A percentile compares a stretch with the other conserved stretches of the same genome.
These are phyloP conservation scores for Cercospora canescens DNA, from an alignment of 2,329 filamentous ascomycete genomes.

Conservation along the genomic window DNA sequence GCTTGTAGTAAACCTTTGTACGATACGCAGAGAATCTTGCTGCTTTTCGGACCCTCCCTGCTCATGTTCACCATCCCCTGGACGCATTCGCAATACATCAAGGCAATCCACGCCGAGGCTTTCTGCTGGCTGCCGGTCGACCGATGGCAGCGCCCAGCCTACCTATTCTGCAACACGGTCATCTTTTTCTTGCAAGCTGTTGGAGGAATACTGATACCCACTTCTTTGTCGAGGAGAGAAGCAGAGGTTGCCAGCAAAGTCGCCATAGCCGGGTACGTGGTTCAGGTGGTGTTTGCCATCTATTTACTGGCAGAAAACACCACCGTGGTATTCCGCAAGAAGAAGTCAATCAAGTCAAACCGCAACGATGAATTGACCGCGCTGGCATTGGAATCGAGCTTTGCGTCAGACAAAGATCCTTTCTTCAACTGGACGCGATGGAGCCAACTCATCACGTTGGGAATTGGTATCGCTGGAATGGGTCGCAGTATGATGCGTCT, in stretches of 20 bases:
- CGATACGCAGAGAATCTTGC: slow-evolving; percentile 6
- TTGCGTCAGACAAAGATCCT: not conserved
- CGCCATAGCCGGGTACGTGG: slow-evolving; percentile 9
- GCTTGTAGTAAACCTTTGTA: slow-evolving; percentile 6
- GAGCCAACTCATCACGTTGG: slow-evolving; percentile 15
- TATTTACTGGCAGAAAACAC: slow-evolving; percentile 14
- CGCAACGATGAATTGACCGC: not conserved
- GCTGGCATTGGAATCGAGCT: not conserved
- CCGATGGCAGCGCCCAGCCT: not conserved
- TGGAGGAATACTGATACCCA: not conserved
- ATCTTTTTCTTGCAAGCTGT: slow-evolving; percentile 2
- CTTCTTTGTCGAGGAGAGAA: not conserved
- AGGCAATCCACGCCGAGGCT: not conserved
- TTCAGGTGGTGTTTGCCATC: slow-evolving; percentile 12
- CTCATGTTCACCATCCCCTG: slow-evolving; percentile 14
- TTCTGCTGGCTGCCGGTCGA: slow-evolving; percentile 7
- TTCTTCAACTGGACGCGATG: slow-evolving; percentile 11
- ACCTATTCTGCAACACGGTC: slow-evolving; percentile 2
- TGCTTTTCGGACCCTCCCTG: slow-evolving; percentile 10
- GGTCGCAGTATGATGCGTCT: slow-evolving; percentile 17
- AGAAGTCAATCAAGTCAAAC: not conserved
- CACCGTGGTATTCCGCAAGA: not conserved
- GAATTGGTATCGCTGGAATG: slow-evolving; percentile 12
- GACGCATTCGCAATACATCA: slow-evolving; percentile 7
- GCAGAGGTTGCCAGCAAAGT: slow-evolving; percentile 8